Evolutionary conservation across 2,329 filamentous ascomycete species (phyloP).

Genomic region (Penicillium concentricum): DNA sequence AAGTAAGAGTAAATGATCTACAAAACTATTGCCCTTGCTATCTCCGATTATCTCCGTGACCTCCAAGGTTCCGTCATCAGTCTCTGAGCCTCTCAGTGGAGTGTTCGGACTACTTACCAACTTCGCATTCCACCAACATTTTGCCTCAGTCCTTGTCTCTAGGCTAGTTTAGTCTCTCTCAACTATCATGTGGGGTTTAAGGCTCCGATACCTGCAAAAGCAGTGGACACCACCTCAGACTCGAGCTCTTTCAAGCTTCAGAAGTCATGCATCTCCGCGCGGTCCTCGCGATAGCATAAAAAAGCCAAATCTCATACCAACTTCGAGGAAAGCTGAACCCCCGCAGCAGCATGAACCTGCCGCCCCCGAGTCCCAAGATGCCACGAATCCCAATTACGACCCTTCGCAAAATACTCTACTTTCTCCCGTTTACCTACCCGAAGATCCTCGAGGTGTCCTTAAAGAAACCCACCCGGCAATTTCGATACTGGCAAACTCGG

Average conservation of each 20-base stretch:
- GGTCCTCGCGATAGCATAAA: constrained; percentile 33
- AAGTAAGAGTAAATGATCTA: not conserved
- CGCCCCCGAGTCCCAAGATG: constrained; percentile 29
- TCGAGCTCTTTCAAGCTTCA: constrained; percentile 29
- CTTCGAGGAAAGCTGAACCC: constrained; percentile 2
- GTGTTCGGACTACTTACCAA: not conserved
- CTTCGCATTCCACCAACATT: not conserved
- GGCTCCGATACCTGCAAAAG: constrained; percentile 22
- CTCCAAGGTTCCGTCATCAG: constrained; percentile 15
- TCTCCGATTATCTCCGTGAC: constrained; percentile 35
- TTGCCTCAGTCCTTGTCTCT: not conserved
- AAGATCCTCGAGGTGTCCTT: constrained; percentile 60
- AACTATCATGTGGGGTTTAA: constrained; percentile 31
- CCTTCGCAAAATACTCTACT: constrained; percentile 51
- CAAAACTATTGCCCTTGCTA: constrained; percentile 13
- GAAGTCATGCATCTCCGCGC: constrained; percentile 25
- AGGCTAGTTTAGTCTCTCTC: not conserved
- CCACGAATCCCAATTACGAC: constrained; percentile 43
- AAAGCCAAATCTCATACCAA: constrained; percentile 23
- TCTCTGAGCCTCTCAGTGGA: not conserved
- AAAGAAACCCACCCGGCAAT: constrained; percentile 59
- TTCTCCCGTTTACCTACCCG: constrained; percentile 60
- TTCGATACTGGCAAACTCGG: constrained; percentile 59
- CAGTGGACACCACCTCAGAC: constrained; percentile 21
- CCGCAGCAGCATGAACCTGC: constrained; percentile 8